Evolutionary conservation across 2,329 filamentous ascomycete genomes (phyloP), one percentile per base, ranked within the genome.

Genomic region (Cylindrodendrum hubeiense): DNA sequence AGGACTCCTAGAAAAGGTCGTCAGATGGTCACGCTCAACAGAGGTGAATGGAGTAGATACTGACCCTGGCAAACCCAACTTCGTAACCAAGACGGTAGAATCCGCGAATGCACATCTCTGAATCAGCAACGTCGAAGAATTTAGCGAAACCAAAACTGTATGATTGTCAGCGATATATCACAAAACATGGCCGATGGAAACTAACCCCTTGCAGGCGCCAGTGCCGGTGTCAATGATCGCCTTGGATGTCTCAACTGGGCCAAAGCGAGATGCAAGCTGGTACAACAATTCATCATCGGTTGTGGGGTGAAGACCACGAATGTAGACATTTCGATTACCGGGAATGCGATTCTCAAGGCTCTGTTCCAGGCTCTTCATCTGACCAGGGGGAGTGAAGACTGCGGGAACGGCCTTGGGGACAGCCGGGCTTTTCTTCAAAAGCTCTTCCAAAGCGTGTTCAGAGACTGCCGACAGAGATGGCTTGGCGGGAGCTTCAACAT

Each of bases 261-360:
- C 97, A 77, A 98, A 99, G 54, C 95, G 93, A 72, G 89, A 86
- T 46, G 95, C 92, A 82, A 96, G 98, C 46, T 86, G 86, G 73
- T 92, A 88, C 19, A 99, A 85, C 77, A 97, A 91, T 53, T 97
- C 93, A 75, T 99, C 96, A 52, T 97, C 96, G 0, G 95, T 99
- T 74, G 97, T 95, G 0, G 96, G 95, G 69, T 97, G 93, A 67
- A 99, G 91, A 19, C 97, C 97, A 66, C 96, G 93, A 69, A 99
- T 98, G 84, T 99, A 99, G 70, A 99, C 95, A 76, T 99, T 99
- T 68, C 94, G 96, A 77, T 98, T 97, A 47, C 95, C 95, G 51
- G 93, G 84, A 63, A 91, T 96, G 64, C 94, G 92, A 76, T 98
- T 98, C 81, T 97, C 93, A 52, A 99, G 86, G 76, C 95, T 97